These are phyloP conservation scores for Suillus luteus DNA, from an alignment of 768 basidiomycete genomes.

Conservation along the genomic window DNA sequence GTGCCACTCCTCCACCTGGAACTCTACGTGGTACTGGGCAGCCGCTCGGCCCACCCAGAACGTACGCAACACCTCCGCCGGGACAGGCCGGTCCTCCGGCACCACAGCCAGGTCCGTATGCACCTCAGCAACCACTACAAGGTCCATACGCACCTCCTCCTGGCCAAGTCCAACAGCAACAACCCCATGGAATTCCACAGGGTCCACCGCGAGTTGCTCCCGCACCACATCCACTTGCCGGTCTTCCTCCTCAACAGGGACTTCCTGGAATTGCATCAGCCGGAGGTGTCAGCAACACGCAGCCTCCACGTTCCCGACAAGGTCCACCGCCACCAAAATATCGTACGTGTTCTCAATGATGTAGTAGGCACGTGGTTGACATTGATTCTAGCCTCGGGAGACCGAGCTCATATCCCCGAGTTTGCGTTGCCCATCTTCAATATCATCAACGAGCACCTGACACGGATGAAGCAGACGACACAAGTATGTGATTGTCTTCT, in stretches of 20 bases:
- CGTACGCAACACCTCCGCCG: constrained; percentile 26
- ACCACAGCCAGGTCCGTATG: constrained; percentile 27
- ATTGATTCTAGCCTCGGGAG: constrained; percentile 70
- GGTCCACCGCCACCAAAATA: constrained; percentile 55
- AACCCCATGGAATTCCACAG: constrained; percentile 36
- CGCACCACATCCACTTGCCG: constrained; percentile 31
- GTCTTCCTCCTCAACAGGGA: constrained; percentile 30
- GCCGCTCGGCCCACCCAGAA: constrained; percentile 31
- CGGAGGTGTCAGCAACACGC: constrained; percentile 25
- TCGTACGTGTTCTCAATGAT: constrained; percentile 46
- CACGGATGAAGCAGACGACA: constrained; percentile 66
- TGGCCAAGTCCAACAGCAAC: constrained; percentile 27
- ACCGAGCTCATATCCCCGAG: constrained; percentile 89
- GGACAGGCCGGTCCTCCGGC: constrained; percentile 19
- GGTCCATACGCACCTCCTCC: constrained; percentile 33
- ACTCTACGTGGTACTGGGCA: constrained; percentile 29
- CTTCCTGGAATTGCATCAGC: constrained; percentile 33
- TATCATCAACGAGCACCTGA: constrained; percentile 63
- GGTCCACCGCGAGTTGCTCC: constrained; percentile 22
- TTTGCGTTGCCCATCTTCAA: constrained; percentile 63
- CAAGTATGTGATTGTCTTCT: constrained; percentile 56
- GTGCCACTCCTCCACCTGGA: constrained; percentile 45
- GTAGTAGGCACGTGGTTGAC: constrained; percentile 8
- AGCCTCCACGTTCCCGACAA: constrained; percentile 35
- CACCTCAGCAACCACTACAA: constrained; percentile 27